phyloP scores from a whole-genome alignment of 495 filamentous ascomycete species.

The Polyplosphaeria fusca region DNA sequence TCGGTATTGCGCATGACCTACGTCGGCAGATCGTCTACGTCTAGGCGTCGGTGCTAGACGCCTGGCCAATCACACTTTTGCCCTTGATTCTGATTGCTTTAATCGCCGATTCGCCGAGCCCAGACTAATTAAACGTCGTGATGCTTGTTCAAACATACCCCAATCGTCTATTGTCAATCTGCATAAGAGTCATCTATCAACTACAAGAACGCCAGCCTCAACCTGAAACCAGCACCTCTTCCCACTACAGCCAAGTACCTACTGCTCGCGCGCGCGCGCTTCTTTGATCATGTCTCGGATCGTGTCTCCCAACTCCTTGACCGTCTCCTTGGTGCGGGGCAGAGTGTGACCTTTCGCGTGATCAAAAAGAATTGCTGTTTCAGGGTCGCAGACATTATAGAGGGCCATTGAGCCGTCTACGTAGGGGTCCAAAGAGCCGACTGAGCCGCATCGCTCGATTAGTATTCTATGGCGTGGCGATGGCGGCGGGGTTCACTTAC shows the following conservation, averaged over 20 bases:
- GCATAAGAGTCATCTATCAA: too few species aligned
- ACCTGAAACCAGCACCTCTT: too few species aligned
- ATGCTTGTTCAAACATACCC: not conserved
- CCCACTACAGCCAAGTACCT: too few species aligned
- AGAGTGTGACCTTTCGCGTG: conserved; percentile 29
- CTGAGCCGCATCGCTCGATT: conserved; percentile 2
- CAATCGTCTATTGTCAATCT: too few species aligned
- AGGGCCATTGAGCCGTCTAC: conserved; percentile 51
- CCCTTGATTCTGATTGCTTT: not conserved
- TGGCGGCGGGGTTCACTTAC: not conserved
- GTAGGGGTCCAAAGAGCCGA: conserved; percentile 57
- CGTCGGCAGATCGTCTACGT: too few species aligned
- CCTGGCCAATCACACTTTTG: not conserved
- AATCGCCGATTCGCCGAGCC: conserved; percentile 3
- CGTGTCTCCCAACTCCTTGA: conserved; percentile 15
- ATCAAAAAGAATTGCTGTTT: conserved; percentile 52
- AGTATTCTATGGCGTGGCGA: not conserved
- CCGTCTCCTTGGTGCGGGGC: conserved; percentile 11
- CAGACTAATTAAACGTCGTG: too few species aligned
- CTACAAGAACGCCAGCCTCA: too few species aligned
- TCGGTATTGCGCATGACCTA: too few species aligned
- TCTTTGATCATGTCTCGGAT: conserved; percentile 14
- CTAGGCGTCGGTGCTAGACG: too few species aligned
- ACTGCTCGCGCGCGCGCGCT: not conserved
- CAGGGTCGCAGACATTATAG: conserved; percentile 55